phyloP scores from a whole-genome alignment of 2,329 filamentous ascomycete genomes.

The Exophiala oligosperma region DNA sequence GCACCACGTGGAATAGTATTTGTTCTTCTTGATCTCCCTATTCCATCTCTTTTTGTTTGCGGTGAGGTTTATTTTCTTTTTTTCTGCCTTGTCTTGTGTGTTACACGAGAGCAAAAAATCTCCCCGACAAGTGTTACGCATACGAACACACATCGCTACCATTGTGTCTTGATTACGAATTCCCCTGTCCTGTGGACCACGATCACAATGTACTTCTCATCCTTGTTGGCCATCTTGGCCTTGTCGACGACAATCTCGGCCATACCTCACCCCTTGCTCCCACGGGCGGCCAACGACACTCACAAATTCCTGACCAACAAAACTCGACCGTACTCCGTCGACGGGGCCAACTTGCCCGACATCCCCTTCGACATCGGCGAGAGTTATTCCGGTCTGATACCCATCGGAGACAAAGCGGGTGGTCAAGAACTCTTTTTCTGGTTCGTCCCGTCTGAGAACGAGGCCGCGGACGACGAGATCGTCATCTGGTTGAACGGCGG shows the following conservation, averaged over 20 bases:
- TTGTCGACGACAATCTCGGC: neutral
- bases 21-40: no score
- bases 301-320: neutral
- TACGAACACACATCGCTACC: no score
- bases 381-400: neutral
- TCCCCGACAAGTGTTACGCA: no score
- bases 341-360: conserved; percentile 1
- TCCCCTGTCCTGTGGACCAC: no score
- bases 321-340: conserved; percentile 2
- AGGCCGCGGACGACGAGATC: conserved; percentile 48
- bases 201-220: neutral
- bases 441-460: conserved; percentile 54
- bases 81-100: no score
- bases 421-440: conserved; percentile 27
- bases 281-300: neutral
- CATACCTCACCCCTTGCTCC: neutral
- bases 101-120: no score
- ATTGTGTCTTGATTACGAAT: no score
- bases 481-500: conserved; percentile 57
- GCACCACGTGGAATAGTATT: no score
- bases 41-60: no score
- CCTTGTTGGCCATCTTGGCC: neutral
- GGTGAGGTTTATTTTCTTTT: no score
- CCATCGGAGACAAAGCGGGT: neutral
- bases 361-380: conserved; percentile 5